Base-by-base conservation (phyloP, 2,329 filamentous ascomycete genomes). In the Alternaria dauci region DNA sequence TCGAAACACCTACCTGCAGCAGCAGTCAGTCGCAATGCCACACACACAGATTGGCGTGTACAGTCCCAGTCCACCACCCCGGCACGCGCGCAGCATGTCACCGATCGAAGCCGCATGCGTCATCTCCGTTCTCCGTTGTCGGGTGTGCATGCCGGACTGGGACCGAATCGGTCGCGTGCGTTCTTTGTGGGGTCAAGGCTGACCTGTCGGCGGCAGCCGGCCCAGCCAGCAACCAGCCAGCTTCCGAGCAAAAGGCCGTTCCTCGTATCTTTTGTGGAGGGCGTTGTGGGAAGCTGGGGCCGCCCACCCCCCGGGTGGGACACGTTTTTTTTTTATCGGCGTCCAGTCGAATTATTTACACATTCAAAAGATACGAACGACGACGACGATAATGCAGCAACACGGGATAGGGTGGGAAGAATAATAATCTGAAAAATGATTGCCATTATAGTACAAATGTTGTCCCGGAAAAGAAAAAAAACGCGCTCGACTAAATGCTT, bases 91-190 rank as follows among this genome's bases (percentile, higher is more conserved):
- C 42, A 46, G 47, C 42, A 46, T 48, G 56, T 59, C 56, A 42
- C 42, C 32, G 50, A 23, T 42, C 28, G 41, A 34, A 41, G 30
- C 39, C 41, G 38, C 25, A 41, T 59, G 57, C 57, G 57, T 59
- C 57, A 59, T 55, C 46, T 55, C 57, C 57, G 20, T 23, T 55
- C 46, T 55, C 57, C 57, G 52, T 48, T 55, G 32, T 55, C 32
- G 46, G 50, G 30, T 56, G 38, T 38, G 26, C 23, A 41, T 59
- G 30, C 52, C 52, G 18, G 38, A 41, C 36, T 39, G 36, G n/a
- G 36, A 41, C 38, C 9, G 18, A 41, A 18, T 41, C 18, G 36
- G n/a, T 39, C 18, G 38, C 38, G 18, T 23, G 38, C 18, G 41
- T 25, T 26, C 23, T 26, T 26, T 38, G 52, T 55, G 42, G 52